Evolutionary conservation across 306 rosid genomes (phyloP), one percentile per base, ranked within the genome.

Genomic region (Cicer bijugum): DNA sequence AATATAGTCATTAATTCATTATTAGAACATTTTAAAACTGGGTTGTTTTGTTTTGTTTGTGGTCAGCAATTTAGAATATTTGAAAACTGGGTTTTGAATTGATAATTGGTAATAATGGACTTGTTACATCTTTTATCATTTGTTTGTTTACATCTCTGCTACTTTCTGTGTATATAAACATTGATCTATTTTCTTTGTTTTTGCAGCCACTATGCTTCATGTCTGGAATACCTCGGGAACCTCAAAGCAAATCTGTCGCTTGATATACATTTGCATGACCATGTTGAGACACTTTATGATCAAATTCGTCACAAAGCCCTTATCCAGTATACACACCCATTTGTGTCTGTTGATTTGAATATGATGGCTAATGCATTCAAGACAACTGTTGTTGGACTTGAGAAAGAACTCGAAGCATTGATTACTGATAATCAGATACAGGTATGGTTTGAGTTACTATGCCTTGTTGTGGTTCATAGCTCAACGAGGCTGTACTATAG

Each of bases 301-400:
- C 93, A 90, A 82, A 95, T 95, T 84, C 97, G 99, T 42, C 91
- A 89, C 82, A 95, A 88, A 85, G 98, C 98, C 58, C 93, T 92
- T 47, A 92, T 92, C 86, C 98, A 92, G 74, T 95, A 95, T 66
- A 92, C 96, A 7, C 97, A 81, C 80, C 99, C 99, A 63, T 95
- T 95, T 86, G 88, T 90, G 10, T 91, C 99, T 12, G 99, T 95
- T 71, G 99, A 95, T 78, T 74, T 95, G 68, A 72, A 77, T 67
- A 88, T 85, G 97, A 95, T 95, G 99, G 99, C 97, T 38, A 81
- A 84, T 87, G 99, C 99, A 78, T 95, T 95, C 88, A 95, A 90
- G 86, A 95, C 97, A 67, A 91, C 89, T 63, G 88, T 92, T 81
- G 74, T 85, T 4, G 99, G 95, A 80, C 88, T 95, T 59, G 91